Base-by-base conservation (phyloP, 345 rosid species). In the Kernera saxatilis region DNA sequence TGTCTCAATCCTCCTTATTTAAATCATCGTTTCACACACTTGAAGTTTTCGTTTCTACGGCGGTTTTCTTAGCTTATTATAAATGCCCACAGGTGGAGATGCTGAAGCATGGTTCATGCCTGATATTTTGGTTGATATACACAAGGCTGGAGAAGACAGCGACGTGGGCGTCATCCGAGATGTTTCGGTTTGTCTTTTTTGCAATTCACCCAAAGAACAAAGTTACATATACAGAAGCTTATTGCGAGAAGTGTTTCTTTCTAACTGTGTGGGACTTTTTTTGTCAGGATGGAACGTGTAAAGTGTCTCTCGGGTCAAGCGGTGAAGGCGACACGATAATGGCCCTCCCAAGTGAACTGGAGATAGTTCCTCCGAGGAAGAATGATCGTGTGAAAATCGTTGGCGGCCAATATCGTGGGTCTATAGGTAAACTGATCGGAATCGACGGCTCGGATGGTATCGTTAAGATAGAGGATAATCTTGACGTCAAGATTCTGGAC, bases 381-480 rank as follows among this genome's bases (percentile, higher is more conserved):
- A 73, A 83, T 0, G 97, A 93, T 67, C 86, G 82, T 81, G 87
- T 93, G 64, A 93, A 86, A 84, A 91, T 93, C 18, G 85, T 87
- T 80, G 94, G 96, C 3, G 97, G 98, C 5, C 76, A 81, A 1
- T 84, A 76, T 26, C 99, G 96, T 0, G 99, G 97, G n/a, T 79
- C 82, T 22, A 87, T 86, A 0, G 98, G 97, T 69, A 93, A 91
- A 78, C 80, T 91, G 59, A 91, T 93, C 5, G 98, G 99, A 55
- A 96, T 93, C 23, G 97, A 91, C 50, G 98, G 92, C 1, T 81
- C 92, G 0, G 97, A 93, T 49, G 94, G 97, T 35, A 93, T 91
- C 59, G 96, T 91, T 27, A 91, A 86, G 80, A 75, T 93, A 15
- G 94, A 92, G 65, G 96, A 85, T 49, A 88, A 85, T 40, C 87